Percentiles rank a stretch among this genome's conserved stretches.
phyloP scores from a whole-genome alignment of 805 yeast species.

The Candida rishiriensis region DNA sequence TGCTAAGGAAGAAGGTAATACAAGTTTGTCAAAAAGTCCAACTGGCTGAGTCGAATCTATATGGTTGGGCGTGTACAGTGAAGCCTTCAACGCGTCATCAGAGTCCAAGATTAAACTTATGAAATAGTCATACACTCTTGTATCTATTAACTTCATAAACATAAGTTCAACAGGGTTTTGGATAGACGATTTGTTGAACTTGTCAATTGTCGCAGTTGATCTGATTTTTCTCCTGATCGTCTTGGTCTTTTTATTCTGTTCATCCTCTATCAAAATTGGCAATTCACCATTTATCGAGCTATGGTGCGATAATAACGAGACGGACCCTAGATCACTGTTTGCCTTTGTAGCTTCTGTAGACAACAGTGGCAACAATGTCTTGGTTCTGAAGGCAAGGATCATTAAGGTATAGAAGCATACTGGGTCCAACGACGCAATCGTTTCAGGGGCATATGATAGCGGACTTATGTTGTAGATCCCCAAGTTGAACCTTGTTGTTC shows the following conservation, averaged over 20 bases:
- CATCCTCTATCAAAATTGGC: constrained; percentile 55
- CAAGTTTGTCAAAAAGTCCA: constrained; percentile 5
- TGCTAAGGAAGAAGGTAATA: constrained; percentile 8
- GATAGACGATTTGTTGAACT: constrained; percentile 32
- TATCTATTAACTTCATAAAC: constrained; percentile 40
- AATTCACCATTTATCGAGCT: constrained; percentile 46
- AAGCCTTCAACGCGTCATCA: constrained; percentile 1
- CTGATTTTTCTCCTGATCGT: constrained; percentile 32
- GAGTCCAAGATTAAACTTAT: constrained; percentile 12
- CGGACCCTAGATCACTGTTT: constrained; percentile 23
- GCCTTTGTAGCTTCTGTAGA: not conserved
- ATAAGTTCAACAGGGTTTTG: constrained; percentile 29
- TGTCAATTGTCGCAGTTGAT: constrained; percentile 33
- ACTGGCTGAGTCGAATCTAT: not conserved
- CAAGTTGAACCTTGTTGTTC: constrained; percentile 37
- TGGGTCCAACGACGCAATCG: constrained; percentile 54
- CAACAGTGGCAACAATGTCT: constrained; percentile 37
- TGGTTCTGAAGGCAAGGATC: constrained; percentile 41
- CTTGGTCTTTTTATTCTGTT: constrained; percentile 26
- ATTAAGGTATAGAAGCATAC: constrained; percentile 45
- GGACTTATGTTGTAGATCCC: constrained; percentile 48
- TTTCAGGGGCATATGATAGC: constrained; percentile 24
- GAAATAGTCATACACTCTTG: constrained; percentile 46
- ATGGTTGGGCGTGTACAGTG: constrained; percentile 9
- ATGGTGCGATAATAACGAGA: constrained; percentile 43